A percentile compares a stretch with the other conserved stretches of the same genome.
phyloP scores from a whole-genome alignment of 208 protist genomes.

The Endotrypanum monterogeii region DNA sequence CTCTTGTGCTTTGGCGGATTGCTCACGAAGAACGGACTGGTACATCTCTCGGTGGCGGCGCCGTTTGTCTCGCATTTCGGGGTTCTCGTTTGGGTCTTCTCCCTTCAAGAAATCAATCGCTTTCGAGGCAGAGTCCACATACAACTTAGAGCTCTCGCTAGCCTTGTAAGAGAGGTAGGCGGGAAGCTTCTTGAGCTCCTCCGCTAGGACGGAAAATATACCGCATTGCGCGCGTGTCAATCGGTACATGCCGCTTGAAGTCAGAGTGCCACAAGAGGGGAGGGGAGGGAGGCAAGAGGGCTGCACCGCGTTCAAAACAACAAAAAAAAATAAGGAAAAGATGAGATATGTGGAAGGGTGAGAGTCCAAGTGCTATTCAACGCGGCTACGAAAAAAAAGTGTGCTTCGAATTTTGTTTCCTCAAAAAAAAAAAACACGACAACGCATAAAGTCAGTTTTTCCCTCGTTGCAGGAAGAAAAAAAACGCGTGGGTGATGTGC shows the following conservation, averaged over 20 bases:
- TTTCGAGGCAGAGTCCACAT: slow-evolving; percentile 41
- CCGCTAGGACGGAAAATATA: slow-evolving; percentile 44
- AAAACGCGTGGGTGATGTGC: no score
- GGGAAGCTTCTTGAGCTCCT: slow-evolving; percentile 56
- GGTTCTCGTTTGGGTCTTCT: slow-evolving; percentile 40
- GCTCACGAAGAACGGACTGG: slow-evolving; percentile 49
- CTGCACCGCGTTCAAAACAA: no score
- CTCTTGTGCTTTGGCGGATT: slow-evolving; percentile 28
- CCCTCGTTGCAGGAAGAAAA: no score
- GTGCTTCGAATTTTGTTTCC: no score
- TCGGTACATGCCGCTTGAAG: slow-evolving; percentile 34
- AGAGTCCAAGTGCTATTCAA: not conserved
- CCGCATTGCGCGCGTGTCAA: slow-evolving; percentile 21
- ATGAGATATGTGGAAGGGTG: not conserved
- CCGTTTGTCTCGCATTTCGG: slow-evolving; percentile 41
- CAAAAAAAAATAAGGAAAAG: not conserved
- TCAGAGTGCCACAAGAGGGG: not conserved
- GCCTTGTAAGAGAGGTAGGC: slow-evolving; percentile 33
- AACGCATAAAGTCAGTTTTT: no score
- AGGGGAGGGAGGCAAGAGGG: not conserved
- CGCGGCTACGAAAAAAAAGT: no score
- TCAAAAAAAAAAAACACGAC: no score
- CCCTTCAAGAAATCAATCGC: slow-evolving; percentile 52
- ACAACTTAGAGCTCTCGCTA: slow-evolving; percentile 32
- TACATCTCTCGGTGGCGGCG: slow-evolving; percentile 68